A percentile compares a stretch with the other conserved stretches of the same genome.
phyloP scores from a whole-genome alignment of 108 stramenopile genomes.

The Nitzschia sp. region DNA sequence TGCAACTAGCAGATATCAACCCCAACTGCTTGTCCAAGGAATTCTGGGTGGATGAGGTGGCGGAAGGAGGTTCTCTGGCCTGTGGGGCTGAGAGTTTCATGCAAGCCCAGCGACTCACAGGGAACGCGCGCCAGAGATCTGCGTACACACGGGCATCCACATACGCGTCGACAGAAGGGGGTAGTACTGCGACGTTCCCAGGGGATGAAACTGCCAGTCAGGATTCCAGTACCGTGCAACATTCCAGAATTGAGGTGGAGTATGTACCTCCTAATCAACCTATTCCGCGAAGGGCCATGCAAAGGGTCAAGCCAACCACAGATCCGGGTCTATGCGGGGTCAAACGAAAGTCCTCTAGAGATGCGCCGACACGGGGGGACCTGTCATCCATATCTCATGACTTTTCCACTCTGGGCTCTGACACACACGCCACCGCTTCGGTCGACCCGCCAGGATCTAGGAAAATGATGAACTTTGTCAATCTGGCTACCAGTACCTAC shows the following conservation, averaged over 20 bases:
- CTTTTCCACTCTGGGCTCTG: not conserved
- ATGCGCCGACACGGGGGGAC: not conserved
- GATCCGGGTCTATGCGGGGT: slow-evolving; percentile 2
- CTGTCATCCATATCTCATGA: not conserved
- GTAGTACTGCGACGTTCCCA: no score
- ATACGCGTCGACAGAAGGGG: no score
- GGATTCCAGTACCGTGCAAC: no score
- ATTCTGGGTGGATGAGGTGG: slow-evolving; percentile 27
- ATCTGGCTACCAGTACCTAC: not conserved
- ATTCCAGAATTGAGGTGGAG: no score
- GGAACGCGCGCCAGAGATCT: not conserved
- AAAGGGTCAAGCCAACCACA: no score
- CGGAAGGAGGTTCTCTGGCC: slow-evolving; percentile 21
- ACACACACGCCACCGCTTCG: not conserved
- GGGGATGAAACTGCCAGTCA: no score
- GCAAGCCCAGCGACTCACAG: not conserved
- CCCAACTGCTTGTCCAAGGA: slow-evolving; percentile 27
- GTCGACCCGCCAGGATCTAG: not conserved
- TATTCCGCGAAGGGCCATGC: no score
- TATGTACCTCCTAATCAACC: no score
- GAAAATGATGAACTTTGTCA: slow-evolving; percentile 4
- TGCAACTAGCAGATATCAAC: slow-evolving; percentile 11
- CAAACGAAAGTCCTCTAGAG: not conserved
- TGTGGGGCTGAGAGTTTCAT: slow-evolving; percentile 8
- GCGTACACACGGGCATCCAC: no score